These are phyloP conservation scores for Aspergillus sp. DNA, from an alignment of 2,329 filamentous ascomycete species.

Conservation along the genomic window DNA sequence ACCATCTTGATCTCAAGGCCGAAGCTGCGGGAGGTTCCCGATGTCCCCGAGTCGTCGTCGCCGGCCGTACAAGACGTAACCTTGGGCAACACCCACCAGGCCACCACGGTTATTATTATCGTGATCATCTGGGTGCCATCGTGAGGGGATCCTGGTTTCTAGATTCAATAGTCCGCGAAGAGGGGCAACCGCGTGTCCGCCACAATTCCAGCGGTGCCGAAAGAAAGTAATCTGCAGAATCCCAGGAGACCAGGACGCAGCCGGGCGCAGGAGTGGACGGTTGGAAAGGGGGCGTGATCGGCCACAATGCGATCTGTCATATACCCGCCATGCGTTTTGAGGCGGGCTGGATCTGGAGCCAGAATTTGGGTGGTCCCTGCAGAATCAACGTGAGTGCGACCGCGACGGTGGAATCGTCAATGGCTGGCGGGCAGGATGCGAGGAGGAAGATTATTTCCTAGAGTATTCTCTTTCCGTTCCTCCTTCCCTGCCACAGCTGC, in stretches of 20 bases:
- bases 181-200: conserved; percentile 3
- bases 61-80: conserved; percentile 4
- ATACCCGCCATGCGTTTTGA: not conserved
- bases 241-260: too few species aligned
- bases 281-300: not conserved
- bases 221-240: too few species aligned
- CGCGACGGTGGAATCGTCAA: not conserved
- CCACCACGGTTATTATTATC: too few species aligned
- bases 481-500: not conserved
- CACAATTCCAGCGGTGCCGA: not conserved
- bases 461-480: not conserved
- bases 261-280: too few species aligned
- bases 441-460: not conserved
- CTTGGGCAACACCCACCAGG: not conserved
- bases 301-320: conserved; percentile 10
- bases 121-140: too few species aligned
- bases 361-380: conserved; percentile 4
- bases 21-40: conserved; percentile 5
- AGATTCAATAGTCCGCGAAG: too few species aligned
- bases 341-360: not conserved
- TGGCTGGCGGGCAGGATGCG: not conserved
- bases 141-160: too few species aligned
- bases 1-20: not conserved
- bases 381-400: conserved; percentile 6
- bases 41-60: conserved; percentile 1